Base-by-base conservation (phyloP, 2,329 filamentous ascomycete species). In the Monilinia aucupariae region DNA sequence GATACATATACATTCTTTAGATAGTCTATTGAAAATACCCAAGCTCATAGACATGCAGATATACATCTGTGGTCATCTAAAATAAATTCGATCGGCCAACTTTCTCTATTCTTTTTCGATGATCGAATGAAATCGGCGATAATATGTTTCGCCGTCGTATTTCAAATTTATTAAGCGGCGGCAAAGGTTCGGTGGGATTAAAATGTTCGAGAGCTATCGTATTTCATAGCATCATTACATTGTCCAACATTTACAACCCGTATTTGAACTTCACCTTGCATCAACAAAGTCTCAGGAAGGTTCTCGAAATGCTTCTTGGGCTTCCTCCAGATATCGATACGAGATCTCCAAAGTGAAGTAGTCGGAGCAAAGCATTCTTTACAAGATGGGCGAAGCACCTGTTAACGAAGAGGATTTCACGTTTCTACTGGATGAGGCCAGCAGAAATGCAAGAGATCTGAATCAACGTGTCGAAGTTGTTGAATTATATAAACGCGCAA, bases 381-480 rank as follows among this genome's bases (percentile, higher is more conserved):
- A 39, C 22, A 64, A 51, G 48, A 75, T 75, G 73, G 55, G 69
- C n/a, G 71, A 74, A 63, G 86, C 88, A 60, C 87, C 88, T 52
- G 80, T 91, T 68, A 89, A 89, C 70, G 90, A 94, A 78, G 85
- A 89, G 64, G 83, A 82, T 73, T 94, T 45, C 41, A 45, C 41
- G 90, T 90, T 76, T 89, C 90, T 89, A 75, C 82, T 93, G 67
- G 85, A 90, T 66, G 90, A 92, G 74, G 84, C 89, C 69, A 83
- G 81, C 63, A 78, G 81, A 75, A 77, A 79, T 76, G 78, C 87
- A 72, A 73, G 78, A 72, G 77, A 87, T 72, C 75, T 89, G 61
- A 88, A 91, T 65, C 82, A 85, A 70, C 85, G 88, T 68, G 82
- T 91, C 72, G 80, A 82, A 65, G 80, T 90, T 54, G 81, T 92